phyloP scores from a whole-genome alignment of 2,329 filamentous ascomycete genomes.

The Fusarium praegraminearum region DNA sequence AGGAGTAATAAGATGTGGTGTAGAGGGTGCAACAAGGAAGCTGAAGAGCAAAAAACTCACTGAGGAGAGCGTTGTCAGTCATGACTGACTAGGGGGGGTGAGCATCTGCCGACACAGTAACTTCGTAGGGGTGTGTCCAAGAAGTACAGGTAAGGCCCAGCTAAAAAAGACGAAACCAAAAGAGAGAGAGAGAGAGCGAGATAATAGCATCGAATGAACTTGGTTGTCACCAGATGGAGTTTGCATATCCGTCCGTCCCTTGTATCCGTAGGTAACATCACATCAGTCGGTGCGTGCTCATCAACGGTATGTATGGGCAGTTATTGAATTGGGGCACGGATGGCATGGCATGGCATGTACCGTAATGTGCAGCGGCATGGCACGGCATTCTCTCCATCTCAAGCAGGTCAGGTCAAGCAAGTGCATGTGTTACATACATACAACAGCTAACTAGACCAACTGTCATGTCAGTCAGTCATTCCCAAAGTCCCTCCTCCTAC shows the following conservation, averaged over 20 bases:
- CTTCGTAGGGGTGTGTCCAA: slow-evolving; percentile 7
- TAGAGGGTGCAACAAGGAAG: not conserved
- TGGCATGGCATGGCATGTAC: not conserved
- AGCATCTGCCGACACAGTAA: slow-evolving; percentile 6
- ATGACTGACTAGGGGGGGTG: slow-evolving; percentile 13
- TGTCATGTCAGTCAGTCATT: slow-evolving; percentile 13
- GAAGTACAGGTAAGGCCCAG: not conserved
- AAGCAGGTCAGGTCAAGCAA: slow-evolving; percentile 7
- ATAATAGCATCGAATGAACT: slow-evolving; percentile 5
- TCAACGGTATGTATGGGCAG: slow-evolving; percentile 4
- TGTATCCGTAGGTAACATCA: slow-evolving; percentile 10
- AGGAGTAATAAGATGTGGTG: slow-evolving; percentile 25
- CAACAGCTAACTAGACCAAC: slow-evolving; percentile 8
- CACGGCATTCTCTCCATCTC: slow-evolving; percentile 20
- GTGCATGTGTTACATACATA: slow-evolving; percentile 22
- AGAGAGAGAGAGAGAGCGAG: not conserved
- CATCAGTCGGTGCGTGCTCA: slow-evolving; percentile 31
- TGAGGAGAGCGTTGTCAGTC: not conserved
- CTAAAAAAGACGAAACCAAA: slow-evolving; percentile 11
- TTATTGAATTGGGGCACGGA: slow-evolving; percentile 14
- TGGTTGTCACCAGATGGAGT: slow-evolving; percentile 31
- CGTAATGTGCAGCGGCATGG: slow-evolving; percentile 11
- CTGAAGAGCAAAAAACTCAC: slow-evolving; percentile 12
- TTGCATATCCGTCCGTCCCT: slow-evolving; percentile 20
- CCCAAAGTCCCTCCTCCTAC: slow-evolving; percentile 18